A percentile compares a stretch with the other conserved stretches of the same genome.
These are phyloP conservation scores for Avena insularis DNA, from an alignment of 176 grass and related monocot species.

Conservation along the genomic window DNA sequence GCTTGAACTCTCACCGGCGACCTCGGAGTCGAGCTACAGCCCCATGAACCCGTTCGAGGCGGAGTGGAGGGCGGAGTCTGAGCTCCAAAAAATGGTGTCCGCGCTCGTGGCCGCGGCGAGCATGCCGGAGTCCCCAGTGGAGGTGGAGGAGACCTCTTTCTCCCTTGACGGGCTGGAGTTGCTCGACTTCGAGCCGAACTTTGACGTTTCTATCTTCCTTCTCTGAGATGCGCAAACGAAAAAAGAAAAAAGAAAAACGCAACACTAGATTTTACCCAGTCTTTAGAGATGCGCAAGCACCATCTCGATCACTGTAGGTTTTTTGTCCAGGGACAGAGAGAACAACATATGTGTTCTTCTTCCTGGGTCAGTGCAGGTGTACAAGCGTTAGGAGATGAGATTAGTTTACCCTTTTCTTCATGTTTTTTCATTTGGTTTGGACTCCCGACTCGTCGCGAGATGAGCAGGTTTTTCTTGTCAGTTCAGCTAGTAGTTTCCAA, in stretches of 20 bases:
- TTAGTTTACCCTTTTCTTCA: background rate
- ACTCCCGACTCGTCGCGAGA: too few species aligned
- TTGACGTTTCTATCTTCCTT: slow-evolving; percentile 31
- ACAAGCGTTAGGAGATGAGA: slow-evolving; percentile 20
- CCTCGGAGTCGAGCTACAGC: slow-evolving; percentile 53
- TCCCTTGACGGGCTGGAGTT: background rate
- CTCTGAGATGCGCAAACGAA: background rate
- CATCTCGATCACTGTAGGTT: background rate
- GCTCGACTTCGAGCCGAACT: background rate
- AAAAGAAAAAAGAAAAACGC: background rate
- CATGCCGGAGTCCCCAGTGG: slow-evolving; percentile 31
- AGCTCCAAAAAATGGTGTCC: slow-evolving; percentile 50
- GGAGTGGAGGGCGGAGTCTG: slow-evolving; percentile 10
- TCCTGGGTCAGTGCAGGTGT: slow-evolving; percentile 40
- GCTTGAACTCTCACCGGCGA: slow-evolving; percentile 51
- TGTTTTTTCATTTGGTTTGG: too few species aligned
- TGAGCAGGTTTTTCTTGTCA: too few species aligned
- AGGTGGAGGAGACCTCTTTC: too few species aligned
- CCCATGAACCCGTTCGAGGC: slow-evolving; percentile 20
- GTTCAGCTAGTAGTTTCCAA: too few species aligned
- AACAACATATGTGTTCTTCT: slow-evolving; percentile 7
- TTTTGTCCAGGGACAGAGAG: slow-evolving; percentile 13
- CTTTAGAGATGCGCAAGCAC: background rate
- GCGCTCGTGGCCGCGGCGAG: slow-evolving; percentile 37
- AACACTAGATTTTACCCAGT: background rate